Percentiles rank a stretch among this genome's conserved stretches.
These are phyloP conservation scores for Rhodotorula glutinis DNA, from an alignment of 1,284 basidiomycete species.

Conservation along the genomic window DNA sequence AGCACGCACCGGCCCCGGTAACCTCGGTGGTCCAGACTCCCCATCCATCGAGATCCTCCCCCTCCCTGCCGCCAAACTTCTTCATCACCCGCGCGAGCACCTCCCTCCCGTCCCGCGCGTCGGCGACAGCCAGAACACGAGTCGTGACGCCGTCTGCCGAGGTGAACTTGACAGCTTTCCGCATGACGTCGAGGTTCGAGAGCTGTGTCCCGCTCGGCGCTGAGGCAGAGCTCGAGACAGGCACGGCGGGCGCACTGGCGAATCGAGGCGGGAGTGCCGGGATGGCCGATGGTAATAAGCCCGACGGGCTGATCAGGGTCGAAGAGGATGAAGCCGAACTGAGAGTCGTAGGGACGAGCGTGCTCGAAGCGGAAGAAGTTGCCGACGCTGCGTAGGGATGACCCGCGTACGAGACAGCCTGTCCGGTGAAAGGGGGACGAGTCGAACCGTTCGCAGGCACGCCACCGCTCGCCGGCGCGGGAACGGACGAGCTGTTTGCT, in stretches of 20 bases:
- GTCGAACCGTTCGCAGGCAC: neutral
- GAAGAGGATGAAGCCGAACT: neutral
- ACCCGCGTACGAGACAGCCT: conserved; percentile 18
- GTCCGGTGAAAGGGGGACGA: conserved; percentile 6
- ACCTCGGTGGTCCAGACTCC: conserved; percentile 66
- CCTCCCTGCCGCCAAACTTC: conserved; percentile 61
- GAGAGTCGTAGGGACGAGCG: conserved; percentile 8
- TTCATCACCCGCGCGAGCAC: conserved; percentile 79
- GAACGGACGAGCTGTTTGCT: conserved; percentile 17
- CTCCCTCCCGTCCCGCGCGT: conserved; percentile 74
- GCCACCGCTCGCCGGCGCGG: neutral
- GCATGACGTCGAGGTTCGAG: conserved; percentile 60
- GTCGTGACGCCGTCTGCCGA: conserved; percentile 64
- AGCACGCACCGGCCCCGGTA: conserved; percentile 57
- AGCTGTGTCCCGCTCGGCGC: conserved; percentile 1
- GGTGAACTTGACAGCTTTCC: conserved; percentile 79
- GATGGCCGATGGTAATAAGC: conserved; percentile 9
- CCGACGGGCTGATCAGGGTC: neutral
- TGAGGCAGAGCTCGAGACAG: neutral
- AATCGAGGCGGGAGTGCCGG: conserved; percentile 3
- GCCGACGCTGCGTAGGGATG: conserved; percentile 26
- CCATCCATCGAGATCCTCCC: conserved; percentile 68
- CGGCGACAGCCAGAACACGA: conserved; percentile 70
- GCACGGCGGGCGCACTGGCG: neutral
- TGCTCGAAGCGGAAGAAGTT: neutral